Percentiles rank a stretch among this genome's conserved stretches.
Conservation (phyloP, 352 stramenopile genomes). For the Phytophthora fragariaefolia region DNA sequence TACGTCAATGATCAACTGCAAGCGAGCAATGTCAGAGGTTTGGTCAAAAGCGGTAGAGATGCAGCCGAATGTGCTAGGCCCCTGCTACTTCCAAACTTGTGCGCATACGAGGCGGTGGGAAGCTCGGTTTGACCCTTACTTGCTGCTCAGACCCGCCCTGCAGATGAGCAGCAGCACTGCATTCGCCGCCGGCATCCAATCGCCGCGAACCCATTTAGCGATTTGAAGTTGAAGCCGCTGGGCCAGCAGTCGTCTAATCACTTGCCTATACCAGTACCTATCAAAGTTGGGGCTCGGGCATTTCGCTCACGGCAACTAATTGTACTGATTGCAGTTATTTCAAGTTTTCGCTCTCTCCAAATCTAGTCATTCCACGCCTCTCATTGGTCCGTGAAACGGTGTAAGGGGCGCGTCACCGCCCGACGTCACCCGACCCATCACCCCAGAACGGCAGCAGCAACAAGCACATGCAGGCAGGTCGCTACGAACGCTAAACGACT, state of each 20-base stretch:
- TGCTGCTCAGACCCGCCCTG: neutral
- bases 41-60: too few species aligned
- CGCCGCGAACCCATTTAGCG: constrained; percentile 2
- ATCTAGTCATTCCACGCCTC: neutral
- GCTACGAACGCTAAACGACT: constrained; percentile 12
- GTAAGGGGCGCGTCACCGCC: constrained; percentile 21
- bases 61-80: too few species aligned
- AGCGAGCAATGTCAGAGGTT: too few species aligned
- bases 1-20: too few species aligned
- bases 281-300: neutral
- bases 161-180: neutral
- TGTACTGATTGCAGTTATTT: constrained; percentile 29
- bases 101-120: neutral
- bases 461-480: constrained; percentile 7
- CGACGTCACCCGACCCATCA: constrained; percentile 28
- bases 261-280: constrained; percentile 29
- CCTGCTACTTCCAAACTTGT: neutral
- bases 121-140: too few species aligned
- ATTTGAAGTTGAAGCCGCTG: constrained; percentile 30
- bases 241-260: constrained; percentile 35
- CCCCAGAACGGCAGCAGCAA: constrained; percentile 23
- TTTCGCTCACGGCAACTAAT: neutral
- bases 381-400: constrained; percentile 21
- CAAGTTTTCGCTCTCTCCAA: neutral
- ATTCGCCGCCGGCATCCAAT: constrained; percentile 17